Evolutionary conservation across 1,139 yeast species (phyloP).

Genomic region (Taphrina populina): DNA sequence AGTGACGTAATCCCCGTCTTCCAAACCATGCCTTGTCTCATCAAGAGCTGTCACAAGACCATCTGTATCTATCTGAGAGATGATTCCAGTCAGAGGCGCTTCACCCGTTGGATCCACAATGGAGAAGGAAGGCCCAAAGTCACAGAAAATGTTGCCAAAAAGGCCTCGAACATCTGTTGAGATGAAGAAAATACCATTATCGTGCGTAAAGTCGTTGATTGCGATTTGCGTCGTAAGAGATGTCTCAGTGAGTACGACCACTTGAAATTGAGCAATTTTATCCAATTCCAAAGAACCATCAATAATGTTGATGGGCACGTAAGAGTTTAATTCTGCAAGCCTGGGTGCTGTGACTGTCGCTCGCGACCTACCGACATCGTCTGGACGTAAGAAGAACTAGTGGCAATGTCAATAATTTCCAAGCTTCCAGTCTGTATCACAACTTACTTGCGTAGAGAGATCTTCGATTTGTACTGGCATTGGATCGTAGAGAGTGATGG

Average conservation of each 20-base stretch:
- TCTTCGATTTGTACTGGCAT: slow-evolving; percentile 64
- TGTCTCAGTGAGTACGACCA: slow-evolving; percentile 78
- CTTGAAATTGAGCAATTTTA: slow-evolving; percentile 62
- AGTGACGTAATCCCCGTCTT: slow-evolving; percentile 86
- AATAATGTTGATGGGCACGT: slow-evolving; percentile 78
- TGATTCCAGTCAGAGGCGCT: slow-evolving; percentile 78
- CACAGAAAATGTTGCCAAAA: slow-evolving; percentile 86
- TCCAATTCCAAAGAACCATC: slow-evolving; percentile 52
- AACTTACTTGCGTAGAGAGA: slow-evolving; percentile 65
- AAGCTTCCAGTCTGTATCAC: not conserved
- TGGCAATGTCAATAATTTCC: not conserved
- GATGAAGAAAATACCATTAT: slow-evolving; percentile 71
- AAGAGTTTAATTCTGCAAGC: slow-evolving; percentile 78
- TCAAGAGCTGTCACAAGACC: slow-evolving; percentile 92
- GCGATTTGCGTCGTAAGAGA: slow-evolving; percentile 71
- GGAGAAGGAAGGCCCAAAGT: slow-evolving; percentile 77
- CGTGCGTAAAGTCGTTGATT: slow-evolving; percentile 74
- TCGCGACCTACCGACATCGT: slow-evolving; percentile 74
- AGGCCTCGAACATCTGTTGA: slow-evolving; percentile 81
- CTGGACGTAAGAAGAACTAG: slow-evolving; percentile 64
- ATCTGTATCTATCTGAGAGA: slow-evolving; percentile 72
- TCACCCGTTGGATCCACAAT: slow-evolving; percentile 88
- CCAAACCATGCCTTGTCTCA: slow-evolving; percentile 87
- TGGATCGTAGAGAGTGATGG: slow-evolving; percentile 85
- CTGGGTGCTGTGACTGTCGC: slow-evolving; percentile 66